Conservation (phyloP, 2,329 filamentous ascomycete species). For the Ilyonectria robusta region DNA sequence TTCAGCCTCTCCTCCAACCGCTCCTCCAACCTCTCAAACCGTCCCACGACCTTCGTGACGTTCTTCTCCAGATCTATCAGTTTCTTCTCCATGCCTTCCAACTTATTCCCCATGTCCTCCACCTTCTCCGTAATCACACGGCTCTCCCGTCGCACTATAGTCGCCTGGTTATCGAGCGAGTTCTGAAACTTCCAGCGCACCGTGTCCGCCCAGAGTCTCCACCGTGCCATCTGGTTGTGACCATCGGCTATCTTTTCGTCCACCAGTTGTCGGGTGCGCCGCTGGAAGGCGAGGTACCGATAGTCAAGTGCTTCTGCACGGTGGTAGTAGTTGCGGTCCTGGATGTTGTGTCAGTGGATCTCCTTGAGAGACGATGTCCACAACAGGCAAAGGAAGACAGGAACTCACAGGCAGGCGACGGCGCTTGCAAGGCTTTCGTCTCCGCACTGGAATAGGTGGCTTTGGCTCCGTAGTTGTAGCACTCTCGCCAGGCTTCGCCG, state of each 20-base stretch:
- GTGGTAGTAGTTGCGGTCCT: slow-evolving; percentile 25
- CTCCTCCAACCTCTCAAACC: neutral
- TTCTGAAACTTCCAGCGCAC: neutral
- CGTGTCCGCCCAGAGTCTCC: neutral
- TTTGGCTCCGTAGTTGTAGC: neutral
- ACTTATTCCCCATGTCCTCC: neutral
- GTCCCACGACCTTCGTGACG: neutral
- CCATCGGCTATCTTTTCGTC: slow-evolving; percentile 13
- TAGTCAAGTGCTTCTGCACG: neutral
- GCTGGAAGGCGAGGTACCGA: slow-evolving; percentile 14
- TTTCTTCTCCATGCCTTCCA: neutral
- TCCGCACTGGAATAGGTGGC: no score
- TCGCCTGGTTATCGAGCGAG: neutral
- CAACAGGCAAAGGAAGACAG: neutral
- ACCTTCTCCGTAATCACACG: neutral
- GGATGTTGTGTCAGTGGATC: neutral
- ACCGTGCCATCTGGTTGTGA: neutral
- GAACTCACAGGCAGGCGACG: slow-evolving; percentile 23
- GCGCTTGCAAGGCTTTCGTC: slow-evolving; percentile 4
- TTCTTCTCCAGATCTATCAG: neutral
- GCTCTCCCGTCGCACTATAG: neutral
- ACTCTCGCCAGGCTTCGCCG: neutral
- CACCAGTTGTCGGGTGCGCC: neutral
- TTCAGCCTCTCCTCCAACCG: neutral
- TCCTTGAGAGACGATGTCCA: neutral